Evolutionary conservation across 2,329 filamentous ascomycete genomes (phyloP).

Genomic region (Fusarium sp.): DNA sequence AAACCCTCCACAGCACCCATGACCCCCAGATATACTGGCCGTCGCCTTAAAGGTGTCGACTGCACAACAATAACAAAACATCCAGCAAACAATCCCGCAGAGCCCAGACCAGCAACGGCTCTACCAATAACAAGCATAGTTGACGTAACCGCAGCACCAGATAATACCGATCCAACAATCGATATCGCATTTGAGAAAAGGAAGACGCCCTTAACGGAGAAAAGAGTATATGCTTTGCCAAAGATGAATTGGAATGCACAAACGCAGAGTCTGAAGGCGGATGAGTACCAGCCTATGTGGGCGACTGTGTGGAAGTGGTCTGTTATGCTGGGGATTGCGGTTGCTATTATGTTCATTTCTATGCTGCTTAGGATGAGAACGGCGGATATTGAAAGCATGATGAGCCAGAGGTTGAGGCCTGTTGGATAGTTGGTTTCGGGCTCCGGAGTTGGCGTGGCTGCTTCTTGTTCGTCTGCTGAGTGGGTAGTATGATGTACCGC

Average conservation of each 20-base stretch:
- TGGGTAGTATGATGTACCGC: rapidly evolving
- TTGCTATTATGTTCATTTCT: slow-evolving; percentile 44
- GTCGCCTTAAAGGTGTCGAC: neutral
- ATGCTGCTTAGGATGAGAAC: slow-evolving; percentile 34
- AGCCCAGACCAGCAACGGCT: slow-evolving; percentile 59
- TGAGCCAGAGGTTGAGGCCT: slow-evolving; percentile 8
- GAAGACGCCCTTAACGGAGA: slow-evolving; percentile 49
- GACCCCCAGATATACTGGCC: slow-evolving; percentile 10
- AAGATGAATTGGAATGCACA: slow-evolving; percentile 52
- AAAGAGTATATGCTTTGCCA: slow-evolving; percentile 26
- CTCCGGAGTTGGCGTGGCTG: rapidly evolving
- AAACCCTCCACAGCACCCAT: slow-evolving; percentile 36
- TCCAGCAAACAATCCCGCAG: slow-evolving; percentile 56
- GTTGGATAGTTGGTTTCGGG: neutral
- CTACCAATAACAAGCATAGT: slow-evolving; percentile 60
- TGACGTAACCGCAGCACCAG: slow-evolving; percentile 55
- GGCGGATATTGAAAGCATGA: neutral
- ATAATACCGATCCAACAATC: slow-evolving; percentile 60
- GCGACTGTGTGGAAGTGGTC: slow-evolving; percentile 43
- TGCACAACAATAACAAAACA: slow-evolving; percentile 29
- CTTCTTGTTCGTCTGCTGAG: rapidly evolving
- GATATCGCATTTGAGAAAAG: slow-evolving; percentile 55
- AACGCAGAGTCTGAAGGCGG: slow-evolving; percentile 53
- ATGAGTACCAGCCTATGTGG: slow-evolving; percentile 44
- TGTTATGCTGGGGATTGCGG: slow-evolving; percentile 45